A percentile compares a stretch with the other conserved stretches of the same genome.
These are phyloP conservation scores for Sabuloglossum arenarium DNA, from an alignment of 495 filamentous ascomycete species.

Conservation along the genomic window DNA sequence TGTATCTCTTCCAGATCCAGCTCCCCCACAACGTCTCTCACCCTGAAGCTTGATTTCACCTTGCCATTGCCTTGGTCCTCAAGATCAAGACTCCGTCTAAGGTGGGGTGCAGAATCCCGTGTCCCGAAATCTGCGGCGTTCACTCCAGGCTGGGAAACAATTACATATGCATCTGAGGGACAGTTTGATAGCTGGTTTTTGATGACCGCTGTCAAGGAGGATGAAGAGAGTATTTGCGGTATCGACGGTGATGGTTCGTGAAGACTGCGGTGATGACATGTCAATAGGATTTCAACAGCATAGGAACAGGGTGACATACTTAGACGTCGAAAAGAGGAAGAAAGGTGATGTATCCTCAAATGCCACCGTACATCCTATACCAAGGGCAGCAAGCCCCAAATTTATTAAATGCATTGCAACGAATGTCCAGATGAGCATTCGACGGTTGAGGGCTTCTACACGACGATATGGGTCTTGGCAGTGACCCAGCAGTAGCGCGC, in stretches of 20 bases:
- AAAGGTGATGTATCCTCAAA: slow-evolving; percentile 10
- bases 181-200: slow-evolving; percentile 36
- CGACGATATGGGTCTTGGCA: no score
- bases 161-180: slow-evolving; percentile 55
- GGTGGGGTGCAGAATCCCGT: slow-evolving; percentile 32
- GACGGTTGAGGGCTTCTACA: not conserved
- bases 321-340: slow-evolving; percentile 8
- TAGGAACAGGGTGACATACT: slow-evolving; percentile 1
- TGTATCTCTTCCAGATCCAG: slow-evolving; percentile 34
- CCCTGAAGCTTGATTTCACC: slow-evolving; percentile 21
- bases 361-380: not conserved
- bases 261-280: not conserved
- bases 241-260: not conserved
- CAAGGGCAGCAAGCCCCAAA: not conserved
- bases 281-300: not conserved
- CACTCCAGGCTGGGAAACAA: slow-evolving; percentile 61
- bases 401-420: not conserved
- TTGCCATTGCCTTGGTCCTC: slow-evolving; percentile 18
- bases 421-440: not conserved
- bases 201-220: slow-evolving; percentile 17
- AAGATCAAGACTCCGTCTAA: slow-evolving; percentile 30
- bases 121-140: slow-evolving; percentile 41
- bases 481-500: no score
- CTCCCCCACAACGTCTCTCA: slow-evolving; percentile 43
- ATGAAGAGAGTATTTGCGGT: slow-evolving; percentile 22